Base-by-base conservation (phyloP, 139 green algal species). In the Tetradesmus lagerheimii region DNA sequence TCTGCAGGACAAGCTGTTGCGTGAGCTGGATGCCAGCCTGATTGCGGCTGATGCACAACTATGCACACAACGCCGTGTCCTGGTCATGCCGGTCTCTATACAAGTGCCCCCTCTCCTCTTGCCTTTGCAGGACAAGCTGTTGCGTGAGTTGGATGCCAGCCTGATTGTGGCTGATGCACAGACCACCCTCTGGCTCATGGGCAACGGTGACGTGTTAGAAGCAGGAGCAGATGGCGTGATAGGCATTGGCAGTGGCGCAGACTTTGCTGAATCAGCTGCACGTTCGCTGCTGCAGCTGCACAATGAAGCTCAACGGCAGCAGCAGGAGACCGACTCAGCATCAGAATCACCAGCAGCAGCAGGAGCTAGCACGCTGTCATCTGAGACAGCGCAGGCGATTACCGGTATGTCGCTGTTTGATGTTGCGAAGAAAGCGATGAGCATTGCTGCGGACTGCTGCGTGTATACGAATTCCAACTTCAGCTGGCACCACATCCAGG, bases 391-490 rank as follows among this genome's bases (percentile, higher is more conserved):
- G 53, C 27, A 29, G 25, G 57, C 57, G 25, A 27, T 23, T 14
- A 2, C 45, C 11, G 34, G 66, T 23, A 74, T 89, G 74, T 77
- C 85, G 2, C 45, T 89, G n/a, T 71, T 83, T 57, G 85, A 83
- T 85, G 77, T 92, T 90, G 95, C 95, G 20, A 89, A 95, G 67
- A 97, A 97, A 91, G 88, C 96, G 6, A 98, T 99, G 97, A 95
- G 90, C 35, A 99, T 99, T 86, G 97, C 97, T 14, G 95, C 96
- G 27, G 96, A 99, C 87, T 93, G 93, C 77, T 98, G 97, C 90
- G 96, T 99, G n/a, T 99, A 99, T 93, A 99, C 97, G 39, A 99
- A 99, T 90, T 83, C 96, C 89, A 98, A 98, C 86, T 98, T 99
- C 89, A 93, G 86, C 9, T 92, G 91, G 39, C 77, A 89, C 25